A percentile compares a stretch with the other conserved stretches of the same genome.
phyloP scores from a whole-genome alignment of 1,139 yeast genomes.

The Hyphopichia buzzinii region DNA sequence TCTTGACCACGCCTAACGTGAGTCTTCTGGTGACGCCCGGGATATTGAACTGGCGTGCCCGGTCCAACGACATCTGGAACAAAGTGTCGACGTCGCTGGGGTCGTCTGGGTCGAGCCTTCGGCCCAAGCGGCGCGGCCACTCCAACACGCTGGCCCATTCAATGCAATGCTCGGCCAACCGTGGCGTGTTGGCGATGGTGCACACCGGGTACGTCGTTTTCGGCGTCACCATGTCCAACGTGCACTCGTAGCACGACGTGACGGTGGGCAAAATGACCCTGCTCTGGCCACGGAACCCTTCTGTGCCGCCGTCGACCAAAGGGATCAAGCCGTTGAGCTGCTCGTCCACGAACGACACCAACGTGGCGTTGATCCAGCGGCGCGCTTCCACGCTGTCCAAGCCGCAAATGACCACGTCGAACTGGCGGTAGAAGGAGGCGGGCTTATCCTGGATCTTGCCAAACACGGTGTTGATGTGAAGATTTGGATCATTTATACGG shows the following conservation, averaged over 20 bases:
- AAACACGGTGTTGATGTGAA: constrained; percentile 55
- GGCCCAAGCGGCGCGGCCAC: constrained; percentile 57
- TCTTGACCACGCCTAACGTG: constrained; percentile 86
- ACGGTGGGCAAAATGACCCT: constrained; percentile 83
- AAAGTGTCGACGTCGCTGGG: constrained; percentile 70
- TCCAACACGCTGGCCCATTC: constrained; percentile 84
- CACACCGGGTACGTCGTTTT: constrained; percentile 83
- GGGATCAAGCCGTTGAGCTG: constrained; percentile 66
- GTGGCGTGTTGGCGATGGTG: constrained; percentile 90
- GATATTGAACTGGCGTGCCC: constrained; percentile 69
- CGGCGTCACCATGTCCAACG: constrained; percentile 71
- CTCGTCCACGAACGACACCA: constrained; percentile 60
- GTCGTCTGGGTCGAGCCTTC: constrained; percentile 64
- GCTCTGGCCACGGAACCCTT: constrained; percentile 91
- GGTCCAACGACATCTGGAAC: constrained; percentile 47
- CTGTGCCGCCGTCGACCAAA: constrained; percentile 92
- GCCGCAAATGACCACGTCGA: constrained; percentile 80
- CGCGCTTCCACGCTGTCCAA: constrained; percentile 89
- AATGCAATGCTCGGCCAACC: constrained; percentile 91
- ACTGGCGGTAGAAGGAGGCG: constrained; percentile 62
- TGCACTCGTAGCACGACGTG: constrained; percentile 91
- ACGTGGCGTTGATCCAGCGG: constrained; percentile 82
- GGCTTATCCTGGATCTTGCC: constrained; percentile 74
- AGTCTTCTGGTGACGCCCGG: constrained; percentile 68
- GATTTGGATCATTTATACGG: constrained; percentile 41